Evolutionary conservation across 2,329 filamentous ascomycete genomes (phyloP), one percentile per base, ranked within the genome.

Genomic region (Beauveria sp.): DNA sequence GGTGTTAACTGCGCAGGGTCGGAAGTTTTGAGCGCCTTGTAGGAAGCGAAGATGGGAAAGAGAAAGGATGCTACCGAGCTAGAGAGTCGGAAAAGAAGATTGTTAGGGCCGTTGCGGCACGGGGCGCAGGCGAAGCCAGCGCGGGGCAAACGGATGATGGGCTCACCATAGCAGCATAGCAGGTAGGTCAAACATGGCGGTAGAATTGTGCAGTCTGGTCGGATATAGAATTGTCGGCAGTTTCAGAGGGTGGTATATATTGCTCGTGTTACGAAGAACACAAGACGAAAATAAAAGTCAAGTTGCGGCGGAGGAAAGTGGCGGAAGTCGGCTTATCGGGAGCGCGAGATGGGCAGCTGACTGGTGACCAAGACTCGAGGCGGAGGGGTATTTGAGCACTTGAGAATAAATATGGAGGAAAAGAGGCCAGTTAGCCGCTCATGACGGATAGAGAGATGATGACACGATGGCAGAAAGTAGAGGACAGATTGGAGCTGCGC

Each of bases 41-140:
- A 98, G 66, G 93, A 96, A 67, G 93, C 93, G 78, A 96, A 98
- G 65, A 97, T 86, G 57, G 95, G 95, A 73, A 98, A 96, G 72
- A 97, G 86, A 72, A 96, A 92, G 61, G 93, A 96, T 63, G 90
- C 87, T 73, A 93, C 76, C 65, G 91, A 93, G 72, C 92, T 96
- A 72, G 3, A 43, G 26, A 38, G 22, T n/a, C n/a, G 30, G 10
- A 14, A 47, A 10, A 16, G 42, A 18, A 34, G 58, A 58, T 43
- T 52, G 59, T 58, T 60, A 63, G 64, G 1, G 9, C 59, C 49
- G 61, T 64, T 63, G 64, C 55, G 20, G 40, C 38, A 42, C 16
- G 56, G 34, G n/a, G 40, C 22, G 50, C 43, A 47, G 30, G 58
- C 43, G 22, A 63, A 67, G 65, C 45, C 45, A 43, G 66, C 66